Evolutionary conservation across 169 alveolate species (phyloP).

Genomic region (Plasmodium vivax): DNA sequence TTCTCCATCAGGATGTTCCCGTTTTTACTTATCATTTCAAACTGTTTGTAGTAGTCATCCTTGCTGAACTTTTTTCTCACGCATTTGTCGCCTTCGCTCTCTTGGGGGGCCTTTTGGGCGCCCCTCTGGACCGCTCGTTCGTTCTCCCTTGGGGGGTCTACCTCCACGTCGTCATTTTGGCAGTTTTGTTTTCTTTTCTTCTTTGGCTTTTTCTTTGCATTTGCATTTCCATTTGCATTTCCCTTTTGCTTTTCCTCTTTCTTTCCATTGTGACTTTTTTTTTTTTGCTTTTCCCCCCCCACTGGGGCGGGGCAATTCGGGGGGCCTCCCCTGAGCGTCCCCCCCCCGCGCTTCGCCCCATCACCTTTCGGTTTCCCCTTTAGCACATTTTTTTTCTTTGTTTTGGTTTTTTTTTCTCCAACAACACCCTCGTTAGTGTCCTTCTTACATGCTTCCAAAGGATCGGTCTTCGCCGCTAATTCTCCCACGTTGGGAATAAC

Average conservation of each 20-base stretch:
- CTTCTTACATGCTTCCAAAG: background rate
- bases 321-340: background rate
- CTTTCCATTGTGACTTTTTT: background rate
- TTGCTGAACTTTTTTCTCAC: conserved; percentile 9
- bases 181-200: background rate
- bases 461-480: background rate
- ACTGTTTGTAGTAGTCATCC: conserved; percentile 52
- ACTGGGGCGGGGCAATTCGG: background rate
- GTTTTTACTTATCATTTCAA: conserved; percentile 42
- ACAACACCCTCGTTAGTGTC: background rate
- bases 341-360: background rate
- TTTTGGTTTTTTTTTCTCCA: background rate
- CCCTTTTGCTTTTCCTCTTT: background rate
- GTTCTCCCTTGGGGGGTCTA: background rate
- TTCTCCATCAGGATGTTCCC: conserved; percentile 21
- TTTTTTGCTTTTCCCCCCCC: background rate
- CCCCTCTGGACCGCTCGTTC: background rate
- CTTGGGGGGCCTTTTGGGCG: background rate
- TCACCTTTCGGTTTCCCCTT: background rate
- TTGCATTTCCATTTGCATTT: background rate
- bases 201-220: background rate
- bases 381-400: background rate
- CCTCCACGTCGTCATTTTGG: background rate
- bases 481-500: background rate
- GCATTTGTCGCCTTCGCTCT: background rate